A percentile compares a stretch with the other conserved stretches of the same genome.
Conservation (phyloP, 306 rosid species). For the Sicyos baderoa region DNA sequence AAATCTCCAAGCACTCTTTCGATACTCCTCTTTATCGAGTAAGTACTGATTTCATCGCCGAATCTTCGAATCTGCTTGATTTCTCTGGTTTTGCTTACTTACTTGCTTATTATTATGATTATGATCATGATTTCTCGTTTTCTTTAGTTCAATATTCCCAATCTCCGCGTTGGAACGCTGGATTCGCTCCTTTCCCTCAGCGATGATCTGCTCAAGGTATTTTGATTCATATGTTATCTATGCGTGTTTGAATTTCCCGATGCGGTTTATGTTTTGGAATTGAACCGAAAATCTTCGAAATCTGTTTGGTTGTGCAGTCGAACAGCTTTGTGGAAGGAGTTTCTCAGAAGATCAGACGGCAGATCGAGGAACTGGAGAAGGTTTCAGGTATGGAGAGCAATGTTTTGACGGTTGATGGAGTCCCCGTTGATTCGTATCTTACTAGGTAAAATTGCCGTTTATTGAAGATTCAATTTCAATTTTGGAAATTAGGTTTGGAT, state of each 20-base stretch:
- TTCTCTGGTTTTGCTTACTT: neutral
- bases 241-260: neutral
- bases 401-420: constrained; percentile 78
- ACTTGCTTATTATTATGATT: too few species aligned
- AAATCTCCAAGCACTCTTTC: constrained; percentile 89
- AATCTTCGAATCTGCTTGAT: constrained; percentile 26
- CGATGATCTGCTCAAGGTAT: constrained; percentile 88
- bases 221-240: neutral
- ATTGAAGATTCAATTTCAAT: too few species aligned
- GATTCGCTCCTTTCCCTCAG: constrained; percentile 97
- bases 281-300: neutral
- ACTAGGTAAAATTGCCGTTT: constrained; percentile 41
- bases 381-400: constrained; percentile 55
- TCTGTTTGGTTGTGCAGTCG: constrained; percentile 36
- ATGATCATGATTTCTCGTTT: neutral
- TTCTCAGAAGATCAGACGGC: constrained; percentile 85
- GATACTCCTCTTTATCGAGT: constrained; percentile 88
- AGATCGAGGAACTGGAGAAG: constrained; percentile 83
- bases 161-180: constrained; percentile 92
- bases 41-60: constrained; percentile 19
- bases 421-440: constrained; percentile 88
- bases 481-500: neutral
- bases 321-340: constrained; percentile 83
- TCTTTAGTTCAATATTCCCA: constrained; percentile 72
- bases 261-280: neutral